These are phyloP conservation scores for Lactarius hatsudake DNA, from an alignment of 768 basidiomycete genomes.

Conservation along the genomic window DNA sequence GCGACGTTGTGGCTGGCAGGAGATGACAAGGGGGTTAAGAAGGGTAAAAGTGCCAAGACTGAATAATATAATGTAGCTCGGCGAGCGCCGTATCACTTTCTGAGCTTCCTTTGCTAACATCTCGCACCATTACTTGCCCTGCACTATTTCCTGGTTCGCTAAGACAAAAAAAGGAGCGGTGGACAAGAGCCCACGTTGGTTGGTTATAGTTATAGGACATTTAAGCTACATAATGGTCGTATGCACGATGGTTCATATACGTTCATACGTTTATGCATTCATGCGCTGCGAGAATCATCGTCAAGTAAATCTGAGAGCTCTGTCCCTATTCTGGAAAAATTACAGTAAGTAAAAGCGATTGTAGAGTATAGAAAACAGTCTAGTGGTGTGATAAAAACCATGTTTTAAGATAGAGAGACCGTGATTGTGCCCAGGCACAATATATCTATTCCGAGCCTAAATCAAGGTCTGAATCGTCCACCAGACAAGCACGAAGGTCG, in stretches of 20 bases:
- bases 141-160: neutral
- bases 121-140: neutral
- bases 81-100: neutral
- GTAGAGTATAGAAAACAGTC: no score
- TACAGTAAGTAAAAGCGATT: no score
- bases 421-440: no score
- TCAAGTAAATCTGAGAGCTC: no score
- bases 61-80: constrained; percentile 27
- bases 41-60: constrained; percentile 37
- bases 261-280: neutral
- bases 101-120: neutral
- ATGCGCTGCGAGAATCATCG: neutral
- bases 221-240: neutral
- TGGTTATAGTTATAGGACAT: no score
- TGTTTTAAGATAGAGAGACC: no score
- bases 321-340: no score
- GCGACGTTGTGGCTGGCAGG: constrained; percentile 84
- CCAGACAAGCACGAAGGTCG: no score
- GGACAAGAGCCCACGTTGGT: no score
- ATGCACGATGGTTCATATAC: neutral
- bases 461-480: no score
- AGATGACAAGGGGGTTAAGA: constrained; percentile 66
- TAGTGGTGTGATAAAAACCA: no score
- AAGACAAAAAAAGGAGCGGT: neutral
- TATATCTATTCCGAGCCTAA: no score